Evolutionary conservation across 495 filamentous ascomycete species (phyloP), one percentile per base, ranked within the genome.

Genomic region (Talaromyces stipitatus): DNA sequence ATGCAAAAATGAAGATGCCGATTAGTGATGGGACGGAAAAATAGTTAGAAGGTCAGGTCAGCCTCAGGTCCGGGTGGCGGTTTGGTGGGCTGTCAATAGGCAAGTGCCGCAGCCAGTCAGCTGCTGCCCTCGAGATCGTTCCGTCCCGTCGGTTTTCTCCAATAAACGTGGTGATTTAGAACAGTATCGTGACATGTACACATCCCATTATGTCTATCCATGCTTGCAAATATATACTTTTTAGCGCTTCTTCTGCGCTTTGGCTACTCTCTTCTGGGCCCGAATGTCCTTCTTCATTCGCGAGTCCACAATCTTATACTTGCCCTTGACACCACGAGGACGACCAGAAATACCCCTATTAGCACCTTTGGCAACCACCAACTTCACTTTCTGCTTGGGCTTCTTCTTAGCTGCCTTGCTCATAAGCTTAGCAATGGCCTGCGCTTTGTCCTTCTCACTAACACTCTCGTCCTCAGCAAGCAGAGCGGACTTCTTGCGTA

Each of bases 251-350:
- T 71, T 65, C 69, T 79, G 82, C 68, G 82, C 86, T 77, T 88
- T 89, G 45, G 82, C 83, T 57, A 83, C 63, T 66, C 94, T 84
- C 82, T 97, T 99, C 73, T 89, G 78, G 12, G 87, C 95, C 66
- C 94, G 82, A 54, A 92, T 82, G 79, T 99, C 94, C 86, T 99
- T 99, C 85, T 96, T 97, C 84, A 99, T 84, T 60, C 94, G 82
- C 16, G 88, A 75, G 77, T 99, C 94, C 59, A 99, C 94, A 79
- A 99, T 96, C 86, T 97, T 97, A 72, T 98, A 98, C 66, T 88
- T 87, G 33, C 94, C 94, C 82, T 97, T 98, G 51, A 97, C 92
- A 54, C 91, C 91, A 55, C 77, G 80, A 16, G 89, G 89, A 65
- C 87, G 76, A n/a, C 85, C 84, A 60, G 79, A 80, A 57, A 95